phyloP scores from a whole-genome alignment of 148 eudicot species.

The Fagopyrum tataricum region DNA sequence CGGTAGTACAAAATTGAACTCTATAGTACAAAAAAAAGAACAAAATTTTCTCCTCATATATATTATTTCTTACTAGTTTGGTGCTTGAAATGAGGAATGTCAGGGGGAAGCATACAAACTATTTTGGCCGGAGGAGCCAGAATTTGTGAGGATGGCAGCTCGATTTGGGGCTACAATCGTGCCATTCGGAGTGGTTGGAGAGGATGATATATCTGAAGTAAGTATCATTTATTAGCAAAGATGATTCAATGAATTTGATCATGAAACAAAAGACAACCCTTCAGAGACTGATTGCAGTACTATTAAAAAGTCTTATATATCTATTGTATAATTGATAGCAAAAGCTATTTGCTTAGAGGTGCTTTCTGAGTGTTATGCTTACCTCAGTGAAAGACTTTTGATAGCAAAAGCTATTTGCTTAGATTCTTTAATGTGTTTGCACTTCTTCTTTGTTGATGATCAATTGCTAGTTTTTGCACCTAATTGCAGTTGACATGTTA shows the following conservation, averaged over 20 bases:
- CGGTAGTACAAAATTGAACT: too few relatives aligned
- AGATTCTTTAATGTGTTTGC: background rate
- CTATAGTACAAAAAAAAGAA: too few relatives aligned
- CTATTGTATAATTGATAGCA: too few relatives aligned
- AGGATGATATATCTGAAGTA: slow-evolving; percentile 84
- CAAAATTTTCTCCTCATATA: too few relatives aligned
- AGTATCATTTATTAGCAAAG: background rate
- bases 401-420: too few relatives aligned
- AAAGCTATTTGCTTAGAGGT: too few relatives aligned
- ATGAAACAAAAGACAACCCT: too few relatives aligned
- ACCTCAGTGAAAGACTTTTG: too few relatives aligned
- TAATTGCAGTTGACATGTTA: background rate
- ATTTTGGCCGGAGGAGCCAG: slow-evolving; percentile 89
- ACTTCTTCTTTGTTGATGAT: background rate
- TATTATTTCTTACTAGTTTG: background rate
- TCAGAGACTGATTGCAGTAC: too few relatives aligned
- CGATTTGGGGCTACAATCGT: slow-evolving; percentile 89
- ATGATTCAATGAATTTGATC: too few relatives aligned
- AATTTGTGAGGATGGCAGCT: slow-evolving; percentile 97
- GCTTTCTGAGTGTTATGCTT: too few relatives aligned
- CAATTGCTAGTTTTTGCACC: background rate
- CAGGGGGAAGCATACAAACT: slow-evolving; percentile 91
- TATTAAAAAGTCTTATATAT: too few relatives aligned
- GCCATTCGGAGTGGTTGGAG: slow-evolving; percentile 90
- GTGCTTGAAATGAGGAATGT: slow-evolving; percentile 8